These are phyloP conservation scores for Aspergillus kassunensis DNA, from an alignment of 495 filamentous ascomycete genomes.

Conservation along the genomic window DNA sequence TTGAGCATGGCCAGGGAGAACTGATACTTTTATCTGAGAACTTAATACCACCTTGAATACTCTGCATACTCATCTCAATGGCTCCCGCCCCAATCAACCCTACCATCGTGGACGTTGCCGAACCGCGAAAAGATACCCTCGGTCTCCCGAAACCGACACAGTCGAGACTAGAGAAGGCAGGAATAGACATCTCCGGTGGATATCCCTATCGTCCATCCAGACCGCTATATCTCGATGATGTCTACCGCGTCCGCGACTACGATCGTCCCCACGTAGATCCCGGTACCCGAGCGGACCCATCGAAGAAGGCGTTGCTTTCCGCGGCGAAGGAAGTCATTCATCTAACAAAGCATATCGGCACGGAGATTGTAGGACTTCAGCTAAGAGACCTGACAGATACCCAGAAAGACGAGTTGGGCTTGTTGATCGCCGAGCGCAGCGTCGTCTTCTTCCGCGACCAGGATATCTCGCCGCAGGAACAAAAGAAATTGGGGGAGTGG, in stretches of 20 bases:
- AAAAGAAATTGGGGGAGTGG: constrained; percentile 61
- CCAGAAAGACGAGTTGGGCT: constrained; percentile 67
- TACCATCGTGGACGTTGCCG: constrained; percentile 55
- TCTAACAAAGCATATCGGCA: constrained; percentile 64
- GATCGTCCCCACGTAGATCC: constrained; percentile 57
- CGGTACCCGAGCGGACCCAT: constrained; percentile 61
- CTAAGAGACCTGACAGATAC: constrained; percentile 63
- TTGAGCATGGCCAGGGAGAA: too few relatives aligned
- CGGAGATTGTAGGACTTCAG: constrained; percentile 66
- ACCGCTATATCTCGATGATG: constrained; percentile 64
- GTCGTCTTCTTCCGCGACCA: constrained; percentile 77
- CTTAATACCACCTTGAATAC: too few relatives aligned
- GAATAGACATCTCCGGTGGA: constrained; percentile 59
- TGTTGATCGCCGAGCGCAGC: constrained; percentile 67
- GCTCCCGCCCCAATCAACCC: constrained; percentile 52
- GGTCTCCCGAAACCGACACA: constrained; percentile 51
- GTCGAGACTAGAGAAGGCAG: constrained; percentile 57
- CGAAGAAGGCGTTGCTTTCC: constrained; percentile 59
- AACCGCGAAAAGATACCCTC: constrained; percentile 59
- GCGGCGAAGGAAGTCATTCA: constrained; percentile 64
- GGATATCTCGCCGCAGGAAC: constrained; percentile 64
- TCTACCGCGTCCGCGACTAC: constrained; percentile 56
- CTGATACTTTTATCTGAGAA: too few relatives aligned
- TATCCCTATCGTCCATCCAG: constrained; percentile 65
- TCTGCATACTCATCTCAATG: constrained; percentile 32